These are phyloP conservation scores for Saturnispora hagleri DNA, from an alignment of 805 yeast genomes.

Conservation along the genomic window DNA sequence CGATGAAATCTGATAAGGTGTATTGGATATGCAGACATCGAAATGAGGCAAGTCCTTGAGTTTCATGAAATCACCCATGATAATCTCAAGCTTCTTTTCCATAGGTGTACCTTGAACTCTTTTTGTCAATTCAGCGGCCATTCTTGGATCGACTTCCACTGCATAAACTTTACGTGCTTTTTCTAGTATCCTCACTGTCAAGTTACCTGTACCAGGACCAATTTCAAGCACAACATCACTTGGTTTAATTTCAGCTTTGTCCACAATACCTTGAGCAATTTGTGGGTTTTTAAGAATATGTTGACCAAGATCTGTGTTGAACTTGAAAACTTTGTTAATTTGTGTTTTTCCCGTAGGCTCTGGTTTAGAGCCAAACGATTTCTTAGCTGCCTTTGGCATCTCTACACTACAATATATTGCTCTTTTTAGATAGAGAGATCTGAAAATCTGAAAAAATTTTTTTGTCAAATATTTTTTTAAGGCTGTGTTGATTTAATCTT, in stretches of 20 bases:
- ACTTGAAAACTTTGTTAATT: constrained; percentile 80
- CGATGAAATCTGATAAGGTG: constrained; percentile 96
- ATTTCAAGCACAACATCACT: constrained; percentile 91
- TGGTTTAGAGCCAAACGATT: constrained; percentile 46
- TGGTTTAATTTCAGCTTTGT: constrained; percentile 87
- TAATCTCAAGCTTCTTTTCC: constrained; percentile 82
- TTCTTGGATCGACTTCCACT: constrained; percentile 98
- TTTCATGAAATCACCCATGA: constrained; percentile 94
- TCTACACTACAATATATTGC: neutral
- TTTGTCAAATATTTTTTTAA: constrained; percentile 1
- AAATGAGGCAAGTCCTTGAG: constrained; percentile 81
- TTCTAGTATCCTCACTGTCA: constrained; percentile 86
- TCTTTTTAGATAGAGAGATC: constrained; percentile 1
- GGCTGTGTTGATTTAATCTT: neutral
- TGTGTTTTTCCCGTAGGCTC: constrained; percentile 58
- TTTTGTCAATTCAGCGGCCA: constrained; percentile 97
- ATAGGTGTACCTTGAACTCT: constrained; percentile 96
- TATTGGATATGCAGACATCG: constrained; percentile 92
- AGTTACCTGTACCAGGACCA: constrained; percentile 98
- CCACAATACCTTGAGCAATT: constrained; percentile 97
- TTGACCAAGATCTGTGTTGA: constrained; percentile 95
- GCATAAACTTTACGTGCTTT: constrained; percentile 93
- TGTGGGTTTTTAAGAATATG: constrained; percentile 93
- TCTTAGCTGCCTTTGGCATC: constrained; percentile 60
- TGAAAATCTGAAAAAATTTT: neutral